Conservation (phyloP, 2,329 filamentous ascomycete genomes). For the Pestalotiopsis sp. region DNA sequence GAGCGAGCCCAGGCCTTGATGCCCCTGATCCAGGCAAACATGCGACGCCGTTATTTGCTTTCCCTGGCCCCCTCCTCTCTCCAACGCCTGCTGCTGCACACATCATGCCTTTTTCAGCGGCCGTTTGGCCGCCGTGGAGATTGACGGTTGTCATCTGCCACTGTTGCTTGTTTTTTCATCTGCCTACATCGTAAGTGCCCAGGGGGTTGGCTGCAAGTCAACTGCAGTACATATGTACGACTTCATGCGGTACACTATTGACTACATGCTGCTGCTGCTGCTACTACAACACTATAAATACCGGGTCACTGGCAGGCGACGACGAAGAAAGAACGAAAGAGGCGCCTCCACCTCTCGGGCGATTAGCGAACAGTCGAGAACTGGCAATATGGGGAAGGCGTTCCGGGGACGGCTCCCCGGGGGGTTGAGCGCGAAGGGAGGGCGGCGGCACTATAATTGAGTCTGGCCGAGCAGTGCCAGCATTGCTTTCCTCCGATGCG, state of each 20-base stretch:
- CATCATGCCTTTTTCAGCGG: not conserved
- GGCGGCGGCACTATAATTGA: not conserved
- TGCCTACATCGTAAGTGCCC: not conserved
- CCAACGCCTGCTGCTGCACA: not conserved
- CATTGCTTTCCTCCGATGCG: not conserved
- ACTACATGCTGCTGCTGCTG: not conserved
- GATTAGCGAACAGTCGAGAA: not conserved
- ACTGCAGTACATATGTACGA: not conserved
- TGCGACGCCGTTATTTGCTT: conserved; percentile 1
- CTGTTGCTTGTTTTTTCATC: not conserved
- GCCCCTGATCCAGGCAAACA: not conserved
- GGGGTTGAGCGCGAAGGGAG: not conserved
- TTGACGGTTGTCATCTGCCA: not conserved
- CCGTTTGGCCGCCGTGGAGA: not conserved
- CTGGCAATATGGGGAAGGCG: not conserved
- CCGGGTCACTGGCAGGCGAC: not conserved
- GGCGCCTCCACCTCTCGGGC: not conserved
- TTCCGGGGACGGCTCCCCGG: not conserved
- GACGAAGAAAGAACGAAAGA: not conserved
- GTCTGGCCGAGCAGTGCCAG: not conserved
- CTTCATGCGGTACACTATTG: not conserved
- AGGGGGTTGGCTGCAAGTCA: not conserved
- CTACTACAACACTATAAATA: not conserved
- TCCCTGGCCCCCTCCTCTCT: not conserved
- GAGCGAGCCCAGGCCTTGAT: not conserved